Percentiles rank a stretch among this genome's conserved stretches.
These are phyloP conservation scores for Lactarius tabidus DNA, from an alignment of 768 basidiomycete genomes.

Conservation along the genomic window DNA sequence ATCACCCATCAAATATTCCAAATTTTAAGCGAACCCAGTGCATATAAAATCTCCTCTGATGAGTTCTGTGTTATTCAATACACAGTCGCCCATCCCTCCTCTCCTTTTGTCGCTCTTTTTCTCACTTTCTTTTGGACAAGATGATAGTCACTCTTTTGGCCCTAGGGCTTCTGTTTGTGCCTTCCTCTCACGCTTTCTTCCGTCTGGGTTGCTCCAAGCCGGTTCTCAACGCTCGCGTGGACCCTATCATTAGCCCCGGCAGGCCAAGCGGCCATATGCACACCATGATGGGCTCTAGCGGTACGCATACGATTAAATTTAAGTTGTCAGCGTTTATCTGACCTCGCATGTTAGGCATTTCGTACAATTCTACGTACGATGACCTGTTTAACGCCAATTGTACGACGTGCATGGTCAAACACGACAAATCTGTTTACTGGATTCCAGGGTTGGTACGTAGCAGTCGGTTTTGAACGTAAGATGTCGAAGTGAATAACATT, in stretches of 20 bases:
- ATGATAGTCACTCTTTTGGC: slow-evolving; percentile 12
- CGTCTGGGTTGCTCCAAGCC: slow-evolving; percentile 16
- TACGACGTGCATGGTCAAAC: slow-evolving; percentile 21
- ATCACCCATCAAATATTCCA: background rate
- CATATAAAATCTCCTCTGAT: slow-evolving; percentile 6
- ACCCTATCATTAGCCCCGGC: slow-evolving; percentile 16
- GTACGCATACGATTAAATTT: background rate
- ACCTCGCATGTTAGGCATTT: slow-evolving; percentile 6
- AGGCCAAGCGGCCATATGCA: slow-evolving; percentile 7
- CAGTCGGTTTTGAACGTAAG: background rate
- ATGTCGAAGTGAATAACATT: background rate
- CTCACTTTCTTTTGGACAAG: background rate
- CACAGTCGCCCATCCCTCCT: slow-evolving; percentile 3
- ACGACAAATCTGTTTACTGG: slow-evolving; percentile 23
- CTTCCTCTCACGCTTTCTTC: slow-evolving; percentile 18
- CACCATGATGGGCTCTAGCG: slow-evolving; percentile 19
- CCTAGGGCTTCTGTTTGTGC: slow-evolving; percentile 9
- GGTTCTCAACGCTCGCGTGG: slow-evolving; percentile 4
- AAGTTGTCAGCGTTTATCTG: background rate
- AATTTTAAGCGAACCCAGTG: background rate
- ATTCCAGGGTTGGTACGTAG: slow-evolving; percentile 14
- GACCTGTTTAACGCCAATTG: slow-evolving; percentile 11
- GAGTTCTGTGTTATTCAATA: background rate
- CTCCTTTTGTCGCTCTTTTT: slow-evolving; percentile 16
- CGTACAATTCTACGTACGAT: background rate